Base-by-base conservation (phyloP, 805 yeast genomes). In the Brettanomyces naardenensis region DNA sequence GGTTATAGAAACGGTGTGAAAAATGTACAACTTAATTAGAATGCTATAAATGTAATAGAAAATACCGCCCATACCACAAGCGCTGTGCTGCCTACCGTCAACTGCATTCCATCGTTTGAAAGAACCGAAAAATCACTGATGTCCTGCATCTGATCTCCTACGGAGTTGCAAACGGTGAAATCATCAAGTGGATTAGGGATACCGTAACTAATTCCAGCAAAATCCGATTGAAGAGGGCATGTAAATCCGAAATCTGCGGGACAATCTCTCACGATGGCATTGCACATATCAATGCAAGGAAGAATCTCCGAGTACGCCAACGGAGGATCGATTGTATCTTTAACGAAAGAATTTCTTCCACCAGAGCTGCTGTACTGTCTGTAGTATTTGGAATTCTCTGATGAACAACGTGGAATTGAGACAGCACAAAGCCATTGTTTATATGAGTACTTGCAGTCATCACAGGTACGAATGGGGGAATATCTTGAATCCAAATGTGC, bases 371-470 rank as follows among this genome's bases (percentile, higher is more conserved):
- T 56, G 25, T 94, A 65, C 20, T 48, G 40, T 17, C 58, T 55
- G 53, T 71, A 78, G 5, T 61, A 43, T 5, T 71, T 53, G 11
- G 54, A 45, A 6, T 36, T 28, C 3, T 42, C 31, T 11, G 81
- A 77, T 2, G 85, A 68, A 50, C 98, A 90, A 22, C 97, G 65
- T 0, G 97, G 97, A 5, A 90, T 84, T 0, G 87, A 67, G 4
- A 87, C 86, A 0, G 94, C 69, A 60, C 98, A 90, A 15, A 92
- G 68, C 98, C 98, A 90, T 49, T 79, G 69, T 49, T 75, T 77
- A 56, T 90, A 90, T 1, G 89, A 69, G 2, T 55, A 46, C 1
- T 70, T 68, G 55, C 98, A 90, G 51, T 85, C 78, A 11, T 64
- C 68, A 52, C 98, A 90, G 0, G 80, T 67, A 28, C 75, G 57